A percentile compares a stretch with the other conserved stretches of the same genome.
Conservation (phyloP, 1,139 yeast genomes). For the Zygoascus hellenicus region DNA sequence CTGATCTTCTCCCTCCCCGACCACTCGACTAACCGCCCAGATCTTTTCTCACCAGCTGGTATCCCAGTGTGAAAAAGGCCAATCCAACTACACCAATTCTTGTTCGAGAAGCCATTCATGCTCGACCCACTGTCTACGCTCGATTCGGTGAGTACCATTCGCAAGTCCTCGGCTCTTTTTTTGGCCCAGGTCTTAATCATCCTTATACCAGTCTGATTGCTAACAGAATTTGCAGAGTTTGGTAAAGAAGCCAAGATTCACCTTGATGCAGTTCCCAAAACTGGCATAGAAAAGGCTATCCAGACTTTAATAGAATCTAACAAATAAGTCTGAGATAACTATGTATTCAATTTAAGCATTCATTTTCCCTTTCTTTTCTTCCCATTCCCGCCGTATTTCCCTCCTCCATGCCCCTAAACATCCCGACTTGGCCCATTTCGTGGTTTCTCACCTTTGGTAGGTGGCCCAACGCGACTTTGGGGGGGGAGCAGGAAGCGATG, state of each 20-base stretch:
- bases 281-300: slow-evolving; percentile 19
- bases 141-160: slow-evolving; percentile 49
- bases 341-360: not conserved
- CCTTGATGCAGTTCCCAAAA: slow-evolving; percentile 27
- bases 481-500: too few relatives aligned
- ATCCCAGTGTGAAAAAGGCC: slow-evolving; percentile 51
- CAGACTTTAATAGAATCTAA: slow-evolving; percentile 19
- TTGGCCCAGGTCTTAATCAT: too few relatives aligned
- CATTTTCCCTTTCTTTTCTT: not conserved
- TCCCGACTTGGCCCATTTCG: not conserved
- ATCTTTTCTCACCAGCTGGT: slow-evolving; percentile 54
- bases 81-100: slow-evolving; percentile 62
- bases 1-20: too few relatives aligned
- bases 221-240: slow-evolving; percentile 20
- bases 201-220: too few relatives aligned
- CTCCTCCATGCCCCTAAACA: not conserved
- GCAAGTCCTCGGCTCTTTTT: too few relatives aligned
- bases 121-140: slow-evolving; percentile 66
- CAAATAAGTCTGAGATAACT: slow-evolving; percentile 1
- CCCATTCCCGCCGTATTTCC: not conserved
- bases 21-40: slow-evolving; percentile 30
- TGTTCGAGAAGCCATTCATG: slow-evolving; percentile 69
- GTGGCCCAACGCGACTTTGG: not conserved
- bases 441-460: too few relatives aligned
- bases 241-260: slow-evolving; percentile 33